Evolutionary conservation across 2,329 filamentous ascomycete species (phyloP).

Genomic region (Decorospora gaudefroyi): DNA sequence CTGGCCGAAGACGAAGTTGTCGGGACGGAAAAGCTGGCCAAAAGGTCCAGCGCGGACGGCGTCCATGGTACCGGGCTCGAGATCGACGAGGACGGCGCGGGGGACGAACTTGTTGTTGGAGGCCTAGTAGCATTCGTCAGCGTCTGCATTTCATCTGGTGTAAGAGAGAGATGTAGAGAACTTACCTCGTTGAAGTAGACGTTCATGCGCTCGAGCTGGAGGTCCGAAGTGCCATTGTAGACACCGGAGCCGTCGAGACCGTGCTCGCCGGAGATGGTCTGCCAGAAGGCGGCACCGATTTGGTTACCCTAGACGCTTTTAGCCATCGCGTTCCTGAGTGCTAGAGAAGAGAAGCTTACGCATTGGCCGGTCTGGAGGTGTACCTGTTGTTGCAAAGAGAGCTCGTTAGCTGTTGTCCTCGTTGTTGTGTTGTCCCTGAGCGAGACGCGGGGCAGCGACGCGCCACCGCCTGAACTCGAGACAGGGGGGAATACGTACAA

Average conservation of each 20-base stretch:
- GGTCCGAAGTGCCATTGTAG: constrained; percentile 97
- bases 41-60: constrained; percentile 97
- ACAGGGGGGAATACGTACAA: constrained; percentile 58
- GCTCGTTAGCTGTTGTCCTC: constrained; percentile 60
- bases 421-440: constrained; percentile 48
- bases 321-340: constrained; percentile 26
- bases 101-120: constrained; percentile 99
- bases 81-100: constrained; percentile 97
- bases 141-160: constrained; percentile 16
- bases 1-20: constrained; percentile 99
- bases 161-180: constrained; percentile 42
- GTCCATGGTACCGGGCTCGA: constrained; percentile 99
- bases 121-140: constrained; percentile 64
- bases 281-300: constrained; percentile 99
- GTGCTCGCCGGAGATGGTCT: constrained; percentile 70
- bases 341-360: constrained; percentile 62
- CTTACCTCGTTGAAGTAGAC: constrained; percentile 99
- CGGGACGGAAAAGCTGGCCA: constrained; percentile 98
- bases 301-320: constrained; percentile 82
- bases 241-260: constrained; percentile 97
- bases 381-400: constrained; percentile 73
- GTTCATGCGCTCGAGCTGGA: constrained; percentile 99
- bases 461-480: constrained; percentile 52
- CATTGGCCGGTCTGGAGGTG: constrained; percentile 99
- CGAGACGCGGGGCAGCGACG: constrained; percentile 50